A percentile compares a stretch with the other conserved stretches of the same genome.
Conservation (phyloP, 371 early-diverging fungal genomes). For the Funneliformis caledonium region DNA sequence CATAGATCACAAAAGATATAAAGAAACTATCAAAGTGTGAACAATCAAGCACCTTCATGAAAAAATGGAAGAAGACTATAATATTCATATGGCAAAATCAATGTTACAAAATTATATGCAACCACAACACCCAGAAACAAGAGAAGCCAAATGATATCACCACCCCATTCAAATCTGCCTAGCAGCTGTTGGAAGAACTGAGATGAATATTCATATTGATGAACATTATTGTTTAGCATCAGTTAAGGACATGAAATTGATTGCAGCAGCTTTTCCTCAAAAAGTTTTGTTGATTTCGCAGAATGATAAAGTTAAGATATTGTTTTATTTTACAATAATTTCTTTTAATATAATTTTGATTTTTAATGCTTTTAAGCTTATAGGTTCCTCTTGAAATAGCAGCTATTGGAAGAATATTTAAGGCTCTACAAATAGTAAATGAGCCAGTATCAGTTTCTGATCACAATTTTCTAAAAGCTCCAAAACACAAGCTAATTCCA, state of each 20-base stretch:
- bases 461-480: background rate
- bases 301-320: conserved; percentile 13
- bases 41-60: background rate
- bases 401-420: conserved; percentile 6
- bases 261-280: background rate
- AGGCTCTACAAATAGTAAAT: background rate
- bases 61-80: conserved; percentile 1
- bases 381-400: background rate
- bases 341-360: no score
- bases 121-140: background rate
- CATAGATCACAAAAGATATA: background rate
- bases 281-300: background rate
- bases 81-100: background rate
- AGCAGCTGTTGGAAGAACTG: background rate
- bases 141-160: background rate
- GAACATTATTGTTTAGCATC: conserved; percentile 14
- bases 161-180: background rate
- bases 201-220: background rate
- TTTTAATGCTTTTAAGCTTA: no score
- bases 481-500: background rate
- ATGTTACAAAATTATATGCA: background rate
- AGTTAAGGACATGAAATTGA: background rate
- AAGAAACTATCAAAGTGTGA: background rate
- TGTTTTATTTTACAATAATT: background rate
- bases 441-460: background rate